Evolutionary conservation across 2,329 filamentous ascomycete species (phyloP).

Genomic region (Colletotrichum sp.): DNA sequence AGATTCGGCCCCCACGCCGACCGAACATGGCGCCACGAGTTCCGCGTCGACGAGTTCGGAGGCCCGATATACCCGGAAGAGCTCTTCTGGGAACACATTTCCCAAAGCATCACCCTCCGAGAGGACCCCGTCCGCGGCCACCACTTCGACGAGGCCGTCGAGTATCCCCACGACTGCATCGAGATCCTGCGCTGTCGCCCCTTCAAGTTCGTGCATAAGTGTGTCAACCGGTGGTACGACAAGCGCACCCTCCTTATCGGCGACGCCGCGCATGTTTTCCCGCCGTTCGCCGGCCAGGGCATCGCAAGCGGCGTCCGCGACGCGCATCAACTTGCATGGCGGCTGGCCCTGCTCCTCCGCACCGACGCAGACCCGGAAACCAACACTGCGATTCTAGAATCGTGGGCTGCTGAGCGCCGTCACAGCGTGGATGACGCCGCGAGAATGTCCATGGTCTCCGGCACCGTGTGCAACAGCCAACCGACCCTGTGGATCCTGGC

Average conservation of each 20-base stretch:
- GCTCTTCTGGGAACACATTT: not conserved
- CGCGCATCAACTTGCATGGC: not conserved
- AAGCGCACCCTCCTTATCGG: not conserved
- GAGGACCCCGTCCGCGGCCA: not conserved
- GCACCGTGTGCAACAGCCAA: not conserved
- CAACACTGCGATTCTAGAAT: not conserved
- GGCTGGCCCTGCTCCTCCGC: not conserved
- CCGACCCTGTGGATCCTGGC: not conserved
- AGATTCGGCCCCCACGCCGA: not conserved
- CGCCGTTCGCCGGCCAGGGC: not conserved
- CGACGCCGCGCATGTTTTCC: not conserved
- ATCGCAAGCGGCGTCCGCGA: not conserved
- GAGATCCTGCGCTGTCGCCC: not conserved
- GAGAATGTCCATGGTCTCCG: not conserved
- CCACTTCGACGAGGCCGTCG: not conserved
- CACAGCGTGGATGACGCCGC: not conserved
- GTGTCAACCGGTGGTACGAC: not conserved
- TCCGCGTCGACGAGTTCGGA: not conserved
- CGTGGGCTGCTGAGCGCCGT: not conserved
- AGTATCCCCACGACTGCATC: not conserved
- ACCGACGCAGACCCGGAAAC: not conserved
- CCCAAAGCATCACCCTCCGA: not conserved
- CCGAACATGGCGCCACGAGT: not conserved
- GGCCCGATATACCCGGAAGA: not conserved
- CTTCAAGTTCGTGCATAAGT: not conserved